Evolutionary conservation across 108 stramenopile genomes (phyloP), one percentile per base, ranked within the genome.

Genomic region (Nannochloropsis gaditana): DNA sequence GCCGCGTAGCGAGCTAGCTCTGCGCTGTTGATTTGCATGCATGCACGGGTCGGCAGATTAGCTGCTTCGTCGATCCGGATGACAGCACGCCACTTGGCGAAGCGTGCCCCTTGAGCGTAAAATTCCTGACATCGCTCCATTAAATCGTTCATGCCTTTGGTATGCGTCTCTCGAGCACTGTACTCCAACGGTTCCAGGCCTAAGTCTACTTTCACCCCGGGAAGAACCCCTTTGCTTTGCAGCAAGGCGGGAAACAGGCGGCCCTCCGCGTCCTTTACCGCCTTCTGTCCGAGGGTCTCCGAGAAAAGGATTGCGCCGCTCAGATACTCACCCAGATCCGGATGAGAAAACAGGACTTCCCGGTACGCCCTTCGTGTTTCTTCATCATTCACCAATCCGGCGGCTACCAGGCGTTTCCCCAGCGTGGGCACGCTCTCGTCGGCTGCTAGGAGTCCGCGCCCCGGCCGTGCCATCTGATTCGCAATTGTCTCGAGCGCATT

Each of bases 41-140:
- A 88, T 31, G 41, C 88, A 43, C 59, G 45, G 42, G 82, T 89
- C 2, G 89, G 89, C 21, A 87, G 42, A 43, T 83, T 79, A 45
- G 81, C 83, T 8, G 84, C 80, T 9, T 83, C 83, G 43, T 90
- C 89, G 79, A 90, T 87, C 43, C 88, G 79, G 86, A 90, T 86
- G 11, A 86, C 89, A 19, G 86, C 82, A 5, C 89, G 88, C 89
- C 89, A 90, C 83, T 90, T 90, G 45, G 89, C 89, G 43, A 90
- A 90, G 42, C 89, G 88, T 45, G 89, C 89, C 2, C 89, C 89
- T 86, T 83, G 83, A 21, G 44, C 82, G 86, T 89, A 89, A 44
- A 84, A 86, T 6, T 84, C 79, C 73, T 44, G 43, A 79, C 79
- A 47, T 17, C 89, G 89, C 83, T 86, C 73, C 88, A 84, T n/a